These are phyloP conservation scores for Fusarium chaquense DNA, from an alignment of 2,329 filamentous ascomycete genomes.

Conservation along the genomic window DNA sequence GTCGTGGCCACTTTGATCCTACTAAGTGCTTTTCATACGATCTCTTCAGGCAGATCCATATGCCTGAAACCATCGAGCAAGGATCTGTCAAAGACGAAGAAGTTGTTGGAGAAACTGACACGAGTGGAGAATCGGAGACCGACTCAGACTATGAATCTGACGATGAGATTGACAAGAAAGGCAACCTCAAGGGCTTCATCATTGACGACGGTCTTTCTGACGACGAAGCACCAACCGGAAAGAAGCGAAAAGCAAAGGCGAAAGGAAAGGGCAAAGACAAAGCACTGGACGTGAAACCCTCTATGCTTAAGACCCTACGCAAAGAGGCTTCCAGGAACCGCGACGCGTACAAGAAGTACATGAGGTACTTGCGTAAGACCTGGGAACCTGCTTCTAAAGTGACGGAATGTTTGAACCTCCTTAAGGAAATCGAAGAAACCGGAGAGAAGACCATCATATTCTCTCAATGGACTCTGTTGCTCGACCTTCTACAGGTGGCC, in stretches of 20 bases:
- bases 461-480: slow-evolving; percentile 81
- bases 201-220: slow-evolving; percentile 56
- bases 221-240: slow-evolving; percentile 33
- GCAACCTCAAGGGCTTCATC: slow-evolving; percentile 66
- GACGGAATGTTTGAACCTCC: slow-evolving; percentile 78
- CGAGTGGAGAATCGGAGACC: slow-evolving; percentile 45
- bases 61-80: slow-evolving; percentile 64
- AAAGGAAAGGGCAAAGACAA: slow-evolving; percentile 57
- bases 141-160: slow-evolving; percentile 50
- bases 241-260: slow-evolving; percentile 45
- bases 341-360: slow-evolving; percentile 75
- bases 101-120: slow-evolving; percentile 52
- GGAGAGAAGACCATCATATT: slow-evolving; percentile 80
- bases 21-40: slow-evolving; percentile 79
- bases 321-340: slow-evolving; percentile 73
- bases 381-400: slow-evolving; percentile 87
- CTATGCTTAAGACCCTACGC: slow-evolving; percentile 74
- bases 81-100: slow-evolving; percentile 51
- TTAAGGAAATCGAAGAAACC: slow-evolving; percentile 72
- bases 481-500: slow-evolving; percentile 80
- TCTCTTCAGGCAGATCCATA: slow-evolving; percentile 79
- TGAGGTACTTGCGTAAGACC: slow-evolving; percentile 73
- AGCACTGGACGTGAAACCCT: slow-evolving; percentile 58
- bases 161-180: slow-evolving; percentile 52
- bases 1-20: slow-evolving; percentile 74